Percentiles rank a stretch among this genome's conserved stretches.
These are phyloP conservation scores for Plasmodium gallinaceum DNA, from an alignment of 169 alveolate species.

Conservation along the genomic window DNA sequence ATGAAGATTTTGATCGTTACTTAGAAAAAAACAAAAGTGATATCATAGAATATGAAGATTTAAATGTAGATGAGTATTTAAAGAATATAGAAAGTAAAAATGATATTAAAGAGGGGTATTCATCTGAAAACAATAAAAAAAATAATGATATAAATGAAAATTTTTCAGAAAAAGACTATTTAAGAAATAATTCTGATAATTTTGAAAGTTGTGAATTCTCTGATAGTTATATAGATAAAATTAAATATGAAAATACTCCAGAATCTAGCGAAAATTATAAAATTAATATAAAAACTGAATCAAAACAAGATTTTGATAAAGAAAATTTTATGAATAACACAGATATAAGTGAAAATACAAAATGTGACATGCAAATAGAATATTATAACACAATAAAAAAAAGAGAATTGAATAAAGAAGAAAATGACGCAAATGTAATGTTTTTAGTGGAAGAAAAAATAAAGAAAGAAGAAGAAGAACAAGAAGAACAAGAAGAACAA, in stretches of 20 bases:
- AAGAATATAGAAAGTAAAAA: not conserved
- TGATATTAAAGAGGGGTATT: not conserved
- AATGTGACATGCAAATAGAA: not conserved
- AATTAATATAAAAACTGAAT: conserved; percentile 19
- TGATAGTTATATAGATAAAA: not conserved
- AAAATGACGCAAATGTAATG: not conserved
- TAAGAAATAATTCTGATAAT: conserved; percentile 27
- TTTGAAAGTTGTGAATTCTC: conserved; percentile 28
- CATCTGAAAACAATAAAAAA: not conserved
- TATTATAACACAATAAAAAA: not conserved
- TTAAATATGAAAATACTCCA: not conserved
- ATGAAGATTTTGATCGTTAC: too few species aligned
- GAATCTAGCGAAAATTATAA: conserved; percentile 4
- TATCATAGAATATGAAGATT: too few species aligned
- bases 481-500: not conserved
- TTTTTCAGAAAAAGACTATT: not conserved
- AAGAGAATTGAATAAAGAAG: not conserved
- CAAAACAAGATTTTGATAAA: conserved; percentile 8
- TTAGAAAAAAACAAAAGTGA: not conserved
- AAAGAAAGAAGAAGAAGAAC: not conserved
- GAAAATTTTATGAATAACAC: not conserved
- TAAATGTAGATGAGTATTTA: too few species aligned
- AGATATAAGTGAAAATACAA: conserved; percentile 17
- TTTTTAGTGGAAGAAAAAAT: not conserved
- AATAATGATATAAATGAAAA: not conserved